Conservation (phyloP, 75 land plant species). For the Pseudotsuga menziesii region DNA sequence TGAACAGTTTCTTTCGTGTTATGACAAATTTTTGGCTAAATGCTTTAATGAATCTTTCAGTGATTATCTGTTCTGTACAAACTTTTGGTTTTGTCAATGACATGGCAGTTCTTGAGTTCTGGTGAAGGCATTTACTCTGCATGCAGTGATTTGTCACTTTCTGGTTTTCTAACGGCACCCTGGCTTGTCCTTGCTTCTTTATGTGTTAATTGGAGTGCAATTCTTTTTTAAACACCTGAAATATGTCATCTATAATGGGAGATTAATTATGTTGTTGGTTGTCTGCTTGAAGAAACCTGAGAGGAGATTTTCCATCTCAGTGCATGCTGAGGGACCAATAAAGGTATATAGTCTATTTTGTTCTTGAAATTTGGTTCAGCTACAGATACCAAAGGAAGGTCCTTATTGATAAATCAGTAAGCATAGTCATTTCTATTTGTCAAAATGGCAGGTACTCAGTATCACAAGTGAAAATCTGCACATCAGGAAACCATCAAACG, state of each 20-base stretch:
- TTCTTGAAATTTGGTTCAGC: neutral
- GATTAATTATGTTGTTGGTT: neutral
- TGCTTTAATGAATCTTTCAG: neutral
- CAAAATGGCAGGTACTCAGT: slow-evolving; percentile 54
- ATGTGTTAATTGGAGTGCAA: neutral
- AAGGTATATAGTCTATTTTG: slow-evolving; percentile 53
- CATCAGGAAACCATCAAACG: slow-evolving; percentile 29
- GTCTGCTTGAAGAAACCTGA: slow-evolving; percentile 66
- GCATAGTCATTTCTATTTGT: neutral
- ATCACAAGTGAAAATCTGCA: slow-evolving; percentile 55
- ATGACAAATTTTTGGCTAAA: neutral
- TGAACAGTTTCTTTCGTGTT: neutral
- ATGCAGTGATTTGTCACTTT: neutral
- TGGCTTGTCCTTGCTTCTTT: slow-evolving; percentile 4
- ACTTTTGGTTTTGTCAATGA: neutral
- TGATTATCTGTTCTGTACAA: neutral
- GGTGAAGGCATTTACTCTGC: neutral
- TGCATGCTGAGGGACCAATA: slow-evolving; percentile 88
- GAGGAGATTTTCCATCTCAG: slow-evolving; percentile 51
- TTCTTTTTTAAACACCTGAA: neutral
- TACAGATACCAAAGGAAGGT: neutral
- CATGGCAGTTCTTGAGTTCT: neutral
- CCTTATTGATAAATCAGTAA: neutral
- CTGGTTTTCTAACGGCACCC: neutral
- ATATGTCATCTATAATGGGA: neutral